Percentiles rank a stretch among this genome's conserved stretches.
Evolutionary conservation across 2,329 filamentous ascomycete genomes (phyloP).

Genomic region (Zymoseptoria pseudotritici): DNA sequence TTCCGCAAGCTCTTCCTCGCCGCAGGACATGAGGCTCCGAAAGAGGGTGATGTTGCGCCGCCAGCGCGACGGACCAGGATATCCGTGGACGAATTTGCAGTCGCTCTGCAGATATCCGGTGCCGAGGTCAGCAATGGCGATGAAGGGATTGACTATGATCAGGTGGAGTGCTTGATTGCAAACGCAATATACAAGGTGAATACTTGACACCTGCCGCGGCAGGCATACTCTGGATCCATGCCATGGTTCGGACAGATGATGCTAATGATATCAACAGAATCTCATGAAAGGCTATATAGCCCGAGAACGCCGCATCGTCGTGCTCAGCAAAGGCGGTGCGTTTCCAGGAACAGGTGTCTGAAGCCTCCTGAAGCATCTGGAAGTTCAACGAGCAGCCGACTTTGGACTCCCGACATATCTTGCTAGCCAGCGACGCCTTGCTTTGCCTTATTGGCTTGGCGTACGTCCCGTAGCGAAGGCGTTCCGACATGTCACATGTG

Average conservation of each 20-base stretch:
- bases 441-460: not conserved
- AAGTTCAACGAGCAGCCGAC: not conserved
- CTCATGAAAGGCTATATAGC: slow-evolving; percentile 98
- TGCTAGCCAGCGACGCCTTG: not conserved
- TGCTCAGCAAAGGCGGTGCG: slow-evolving; percentile 79
- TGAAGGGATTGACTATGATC: slow-evolving; percentile 70
- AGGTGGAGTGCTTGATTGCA: slow-evolving; percentile 89
- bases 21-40: slow-evolving; percentile 71
- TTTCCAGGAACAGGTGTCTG: slow-evolving; percentile 81
- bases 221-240: slow-evolving; percentile 3
- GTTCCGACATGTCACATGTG: not conserved
- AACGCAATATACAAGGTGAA: slow-evolving; percentile 96
- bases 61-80: slow-evolving; percentile 65
- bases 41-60: slow-evolving; percentile 53
- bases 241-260: not conserved
- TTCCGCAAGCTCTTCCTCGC: slow-evolving; percentile 84
- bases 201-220: slow-evolving; percentile 5
- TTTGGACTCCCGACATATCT: not conserved
- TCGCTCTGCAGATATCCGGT: slow-evolving; percentile 66
- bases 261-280: slow-evolving; percentile 48
- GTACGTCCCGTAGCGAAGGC: not conserved
- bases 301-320: slow-evolving; percentile 79
- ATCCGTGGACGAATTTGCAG: slow-evolving; percentile 73
- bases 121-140: slow-evolving; percentile 45
- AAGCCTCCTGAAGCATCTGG: not conserved